A percentile compares a stretch with the other conserved stretches of the same genome.
phyloP scores from a whole-genome alignment of 805 yeast species.

The Lipomyces mesembrius region DNA sequence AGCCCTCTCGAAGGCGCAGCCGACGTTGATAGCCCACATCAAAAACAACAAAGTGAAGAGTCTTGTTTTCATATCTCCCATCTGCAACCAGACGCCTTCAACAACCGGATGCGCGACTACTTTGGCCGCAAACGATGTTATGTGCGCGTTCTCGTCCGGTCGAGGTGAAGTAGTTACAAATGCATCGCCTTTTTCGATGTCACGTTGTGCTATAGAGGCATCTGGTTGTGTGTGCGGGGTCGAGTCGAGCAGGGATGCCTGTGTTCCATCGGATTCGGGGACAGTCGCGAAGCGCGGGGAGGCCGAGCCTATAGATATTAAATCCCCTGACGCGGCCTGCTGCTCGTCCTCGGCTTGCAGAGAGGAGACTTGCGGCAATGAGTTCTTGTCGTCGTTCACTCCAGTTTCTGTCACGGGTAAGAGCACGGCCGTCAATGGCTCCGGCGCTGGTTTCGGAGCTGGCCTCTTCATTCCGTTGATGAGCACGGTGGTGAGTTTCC shows the following conservation, averaged over 20 bases:
- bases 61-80: conserved; percentile 30
- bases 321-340: conserved; percentile 6
- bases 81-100: conserved; percentile 8
- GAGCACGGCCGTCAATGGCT: neutral
- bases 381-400: neutral
- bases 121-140: conserved; percentile 3
- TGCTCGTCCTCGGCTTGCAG: conserved; percentile 10
- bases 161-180: conserved; percentile 13
- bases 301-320: neutral
- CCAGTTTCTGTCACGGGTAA: conserved; percentile 7
- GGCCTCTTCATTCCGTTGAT: conserved; percentile 27
- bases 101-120: conserved; percentile 16
- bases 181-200: conserved; percentile 22
- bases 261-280: neutral
- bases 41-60: conserved; percentile 20
- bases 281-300: conserved; percentile 1
- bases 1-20: conserved; percentile 12
- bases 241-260: neutral
- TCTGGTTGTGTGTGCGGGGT: neutral
- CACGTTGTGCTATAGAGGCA: neutral
- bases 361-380: neutral
- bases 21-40: conserved; percentile 35
- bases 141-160: conserved; percentile 2
- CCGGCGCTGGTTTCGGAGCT: conserved; percentile 17
- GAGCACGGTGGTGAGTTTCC: conserved; percentile 27